Percentiles rank a stretch among this genome's conserved stretches.
phyloP scores from a whole-genome alignment of 768 basidiomycete species.

The Agaricus subrufescens region DNA sequence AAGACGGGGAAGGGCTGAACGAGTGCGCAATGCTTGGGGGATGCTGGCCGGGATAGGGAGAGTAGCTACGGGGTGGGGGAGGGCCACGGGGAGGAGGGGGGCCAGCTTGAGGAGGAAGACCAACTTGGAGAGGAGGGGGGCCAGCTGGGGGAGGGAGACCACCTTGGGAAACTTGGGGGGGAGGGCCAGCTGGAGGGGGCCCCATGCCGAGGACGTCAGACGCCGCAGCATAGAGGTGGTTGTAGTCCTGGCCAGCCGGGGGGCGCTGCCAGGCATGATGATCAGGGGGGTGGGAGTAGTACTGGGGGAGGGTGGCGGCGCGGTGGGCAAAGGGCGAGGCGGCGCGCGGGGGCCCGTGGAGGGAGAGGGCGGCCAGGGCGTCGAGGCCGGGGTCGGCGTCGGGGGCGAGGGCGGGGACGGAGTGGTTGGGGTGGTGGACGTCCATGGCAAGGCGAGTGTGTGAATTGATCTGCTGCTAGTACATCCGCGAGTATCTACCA shows the following conservation, averaged over 20 bases:
- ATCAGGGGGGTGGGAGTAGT: conserved; percentile 1
- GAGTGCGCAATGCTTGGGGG: conserved; percentile 8
- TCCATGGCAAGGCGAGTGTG: too few species aligned
- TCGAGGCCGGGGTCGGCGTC: conserved; percentile 45
- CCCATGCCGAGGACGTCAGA: conserved; percentile 79
- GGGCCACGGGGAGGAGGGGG: conserved; percentile 13
- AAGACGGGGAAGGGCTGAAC: conserved; percentile 11
- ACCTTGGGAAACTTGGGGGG: too few species aligned
- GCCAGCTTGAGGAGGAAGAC: background rate
- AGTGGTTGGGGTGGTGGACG: conserved; percentile 36
- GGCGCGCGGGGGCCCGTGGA: conserved; percentile 47
- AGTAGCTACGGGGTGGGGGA: conserved; percentile 9
- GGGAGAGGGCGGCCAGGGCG: conserved; percentile 48
- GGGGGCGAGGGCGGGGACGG: conserved; percentile 40
- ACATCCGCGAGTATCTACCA: conserved; percentile 31
- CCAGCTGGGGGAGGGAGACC: too few species aligned
- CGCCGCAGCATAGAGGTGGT: conserved; percentile 67
- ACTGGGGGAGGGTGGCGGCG: conserved; percentile 34
- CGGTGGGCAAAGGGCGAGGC: conserved; percentile 56
- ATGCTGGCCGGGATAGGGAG: conserved; percentile 10
- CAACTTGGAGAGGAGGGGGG: too few species aligned
- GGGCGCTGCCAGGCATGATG: conserved; percentile 12
- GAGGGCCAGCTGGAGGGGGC: conserved; percentile 40
- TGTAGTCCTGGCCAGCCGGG: conserved; percentile 36
- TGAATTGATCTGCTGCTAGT: conserved; percentile 6